Base-by-base conservation (phyloP, 176 grass and related monocot species). In the Chrysopogon serrulatus region DNA sequence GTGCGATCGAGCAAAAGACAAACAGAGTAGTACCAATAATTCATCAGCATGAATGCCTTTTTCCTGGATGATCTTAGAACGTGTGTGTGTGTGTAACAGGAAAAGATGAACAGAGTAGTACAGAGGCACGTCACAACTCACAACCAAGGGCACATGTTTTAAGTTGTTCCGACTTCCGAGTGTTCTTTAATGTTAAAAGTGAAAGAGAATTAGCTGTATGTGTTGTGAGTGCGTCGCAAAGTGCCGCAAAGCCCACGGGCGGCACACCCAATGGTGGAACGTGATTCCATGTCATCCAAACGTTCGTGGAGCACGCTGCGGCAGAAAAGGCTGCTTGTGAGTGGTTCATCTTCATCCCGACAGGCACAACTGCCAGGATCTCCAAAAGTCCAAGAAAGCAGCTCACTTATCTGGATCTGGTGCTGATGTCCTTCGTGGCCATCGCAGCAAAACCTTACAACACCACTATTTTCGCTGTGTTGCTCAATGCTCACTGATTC, bases 211-310 rank as follows among this genome's bases (percentile, higher is more conserved):
- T 48, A 48, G 4, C 15, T 2, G 16, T 56, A 19, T 28, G 68
- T 57, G n/a, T n/a, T n/a, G n/a, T 31, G 43, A 74, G 78, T 87
- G 35, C 70, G 85, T 68, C 35, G 59, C 0, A 86, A 81, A 74
- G 85, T 8, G 68, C 17, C 68, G 49, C 49, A 53, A 21, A 34
- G 24, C 31, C 39, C 47, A 23, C 23, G 17, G 30, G 41, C 54
- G 54, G 54, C 23, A 59, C 21, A 54, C 54, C 3, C 23, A 24
- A 57, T 24, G 0, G 54, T 57, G 54, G 23, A 57, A 14, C 26
- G 45, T 82, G 62, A 60, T 68, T 44, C 30, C 80, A 63, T 34
- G 81, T 36, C 54, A 64, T 68, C 85, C 61, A 69, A 68, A 76
- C 81, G 44, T 83, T 27, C 27, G 40, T 64, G 79, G 70, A 70